Evolutionary conservation across 495 filamentous ascomycete genomes (phyloP).

Genomic region (Antarctomyces pellizariae): DNA sequence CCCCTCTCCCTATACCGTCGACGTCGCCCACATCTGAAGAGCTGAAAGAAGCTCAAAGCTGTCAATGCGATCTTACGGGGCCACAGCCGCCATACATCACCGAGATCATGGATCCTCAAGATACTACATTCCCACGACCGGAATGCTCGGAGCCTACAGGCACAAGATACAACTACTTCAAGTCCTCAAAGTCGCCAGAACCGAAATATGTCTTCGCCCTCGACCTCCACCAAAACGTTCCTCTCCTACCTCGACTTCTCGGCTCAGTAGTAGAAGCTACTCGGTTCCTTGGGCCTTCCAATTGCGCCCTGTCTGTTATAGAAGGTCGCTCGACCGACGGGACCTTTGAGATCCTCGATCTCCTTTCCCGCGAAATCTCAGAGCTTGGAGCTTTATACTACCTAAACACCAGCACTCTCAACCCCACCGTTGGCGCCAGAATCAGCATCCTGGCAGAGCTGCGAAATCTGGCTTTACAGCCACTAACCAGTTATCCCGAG

Average conservation of each 20-base stretch:
- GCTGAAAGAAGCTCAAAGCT: too few species aligned
- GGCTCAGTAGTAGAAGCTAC: constrained; percentile 21
- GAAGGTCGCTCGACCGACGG: constrained; percentile 26
- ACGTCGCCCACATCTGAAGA: too few species aligned
- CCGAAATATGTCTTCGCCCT: constrained; percentile 25
- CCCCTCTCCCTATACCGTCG: too few species aligned
- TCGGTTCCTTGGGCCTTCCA: constrained; percentile 20
- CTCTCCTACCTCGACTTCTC: constrained; percentile 23
- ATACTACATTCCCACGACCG: too few species aligned
- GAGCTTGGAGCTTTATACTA: constrained; percentile 15
- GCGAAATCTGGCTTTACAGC: constrained; percentile 22
- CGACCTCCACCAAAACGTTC: constrained; percentile 18
- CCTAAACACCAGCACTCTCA: constrained; percentile 16
- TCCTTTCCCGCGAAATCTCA: constrained; percentile 14
- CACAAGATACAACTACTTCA: constrained; percentile 11
- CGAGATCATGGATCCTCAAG: too few species aligned
- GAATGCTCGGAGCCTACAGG: too few species aligned
- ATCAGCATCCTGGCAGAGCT: constrained; percentile 19
- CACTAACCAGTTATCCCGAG: constrained; percentile 11
- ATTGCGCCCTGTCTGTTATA: constrained; percentile 25
- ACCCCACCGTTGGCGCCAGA: constrained; percentile 17
- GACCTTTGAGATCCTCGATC: constrained; percentile 22
- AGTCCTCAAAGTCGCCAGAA: constrained; percentile 1
- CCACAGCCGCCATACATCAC: too few species aligned
- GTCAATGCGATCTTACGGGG: too few species aligned